Base-by-base conservation (phyloP, 257 asterid genomes). In the Solanum chaucha region DNA sequence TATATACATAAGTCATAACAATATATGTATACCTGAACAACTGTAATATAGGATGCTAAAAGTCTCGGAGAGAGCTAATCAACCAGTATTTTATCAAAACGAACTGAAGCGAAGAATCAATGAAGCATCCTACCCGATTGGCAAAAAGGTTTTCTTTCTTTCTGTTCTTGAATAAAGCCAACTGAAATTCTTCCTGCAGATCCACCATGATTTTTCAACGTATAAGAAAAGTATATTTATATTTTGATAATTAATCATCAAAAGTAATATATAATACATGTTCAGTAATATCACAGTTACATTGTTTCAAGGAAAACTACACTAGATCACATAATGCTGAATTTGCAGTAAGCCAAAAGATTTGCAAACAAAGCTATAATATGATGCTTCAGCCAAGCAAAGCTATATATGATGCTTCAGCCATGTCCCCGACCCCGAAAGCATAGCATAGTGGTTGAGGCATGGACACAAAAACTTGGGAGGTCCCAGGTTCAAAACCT, bases 81-180 rank as follows among this genome's bases (percentile, higher is more conserved):
- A 44, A 26, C 17, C 83, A 72, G 67, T 71, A n/a, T 36, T 20
- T 20, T 35, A 71, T 44, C 34, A 68, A 70, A 46, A 32, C n/a
- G 20, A 46, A 28, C 41, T 40, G 40, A 44, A 10, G 24, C 41
- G 44, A 41, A 70, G 2, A 22, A 8, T 41, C 77, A 24, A 44
- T 65, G 40, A 26, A 22, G 51, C 72, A 48, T 41, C 90, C 58
- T 92, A 97, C 99, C 96, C 98, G 95, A 87, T 97, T 96, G 19
- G 99, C 98, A 58, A 97, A 97, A 73, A 97, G 96, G 90, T 93
- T 97, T 90, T 96, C 99, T 86, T 91, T 97, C 90, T 96, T 97
- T 85, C 95, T 93, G 90, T 95, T 97, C 95, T 95, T 95, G 95
- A 97, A 97, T 92, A 96, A 89, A 36, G 99, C 99, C 93, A 97